A percentile compares a stretch with the other conserved stretches of the same genome.
Conservation (phyloP, 2,329 filamentous ascomycete genomes). For the Pseudogymnoascus sp. region DNA sequence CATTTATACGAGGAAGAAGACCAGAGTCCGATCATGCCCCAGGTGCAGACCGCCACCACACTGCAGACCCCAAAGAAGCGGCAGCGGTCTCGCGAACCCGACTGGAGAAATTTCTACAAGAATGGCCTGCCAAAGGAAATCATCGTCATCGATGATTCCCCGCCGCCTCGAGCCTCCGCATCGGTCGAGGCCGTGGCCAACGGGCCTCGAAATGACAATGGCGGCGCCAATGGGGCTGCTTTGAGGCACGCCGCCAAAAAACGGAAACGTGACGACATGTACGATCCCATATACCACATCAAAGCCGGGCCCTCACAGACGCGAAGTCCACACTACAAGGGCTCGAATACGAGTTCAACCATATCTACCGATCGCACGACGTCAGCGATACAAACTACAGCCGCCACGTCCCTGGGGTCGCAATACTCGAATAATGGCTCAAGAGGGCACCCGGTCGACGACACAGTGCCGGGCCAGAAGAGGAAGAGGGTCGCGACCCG, state of each 20-base stretch:
- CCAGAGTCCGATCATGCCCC: not conserved
- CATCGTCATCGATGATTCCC: constrained; percentile 71
- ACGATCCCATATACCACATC: constrained; percentile 65
- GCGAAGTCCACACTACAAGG: constrained; percentile 61
- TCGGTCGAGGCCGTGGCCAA: constrained; percentile 34
- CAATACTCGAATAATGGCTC: constrained; percentile 48
- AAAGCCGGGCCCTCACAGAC: constrained; percentile 61
- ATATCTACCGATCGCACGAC: constrained; percentile 77
- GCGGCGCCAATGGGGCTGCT: constrained; percentile 7
- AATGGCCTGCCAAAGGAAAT: constrained; percentile 78
- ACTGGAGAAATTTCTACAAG: constrained; percentile 76
- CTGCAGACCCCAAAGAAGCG: constrained; percentile 31
- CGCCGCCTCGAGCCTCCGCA: constrained; percentile 35
- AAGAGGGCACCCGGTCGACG: constrained; percentile 57
- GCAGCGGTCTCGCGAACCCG: constrained; percentile 46
- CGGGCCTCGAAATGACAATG: constrained; percentile 27
- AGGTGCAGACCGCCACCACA: constrained; percentile 5
- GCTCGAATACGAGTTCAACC: constrained; percentile 60
- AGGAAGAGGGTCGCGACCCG: constrained; percentile 71
- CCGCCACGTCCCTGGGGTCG: constrained; percentile 77
- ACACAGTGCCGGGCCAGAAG: constrained; percentile 69
- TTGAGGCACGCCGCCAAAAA: constrained; percentile 65
- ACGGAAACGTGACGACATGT: constrained; percentile 49
- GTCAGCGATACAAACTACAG: constrained; percentile 74
- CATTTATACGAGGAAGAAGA: not conserved